Evolutionary conservation across 1,284 basidiomycete genomes (phyloP), one percentile per base, ranked within the genome.

Genomic region (Cutaneotrichosporon spelunceum): DNA sequence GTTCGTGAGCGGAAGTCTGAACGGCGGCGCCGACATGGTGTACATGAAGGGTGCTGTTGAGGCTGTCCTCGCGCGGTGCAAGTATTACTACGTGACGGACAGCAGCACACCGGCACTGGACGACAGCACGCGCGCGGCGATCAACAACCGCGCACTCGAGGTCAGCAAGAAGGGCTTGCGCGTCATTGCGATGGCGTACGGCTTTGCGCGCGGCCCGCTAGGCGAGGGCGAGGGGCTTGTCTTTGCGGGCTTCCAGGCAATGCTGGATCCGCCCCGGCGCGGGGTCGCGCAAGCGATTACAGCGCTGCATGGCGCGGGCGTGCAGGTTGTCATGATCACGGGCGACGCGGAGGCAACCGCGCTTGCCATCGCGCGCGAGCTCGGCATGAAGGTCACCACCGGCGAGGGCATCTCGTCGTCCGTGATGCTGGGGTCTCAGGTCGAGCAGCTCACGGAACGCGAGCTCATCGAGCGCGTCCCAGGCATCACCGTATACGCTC

Each of bases 311-410:
- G 80, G 83, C 19, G 93, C 90, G 19, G 91, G 94, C 8, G 89
- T 99, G 39, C 92, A 95, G 72, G 88, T 98, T 14, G 89, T 98
- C 47, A 98, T 99, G 94, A 97, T 98, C 75, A 98, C 95, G 0
- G 95, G 95, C 16, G 95, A 98, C 72, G 88, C 93, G 24, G 91
- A 94, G 78, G 83, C 88, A 61, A 99, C 95, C 0, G 95, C 95
- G 2, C 72, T 92, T 11, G 87, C 91, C 21, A 96, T 98, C 64
- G 94, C 93, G 27, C 83, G 85, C 65, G 84, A 92, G 69, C 84
- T 99, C n/a, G 94, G 94, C n/a, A 81, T 98, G 56, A 77, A 75
- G 58, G 72, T 78, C 55, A 66, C 63, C 29, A 67, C 68, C 4
- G 54, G 48, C 7, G 55, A 65, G 60, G 36, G 65, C 7, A 59